Conservation (phyloP, 495 filamentous ascomycete genomes). For the Thozetella sp. region DNA sequence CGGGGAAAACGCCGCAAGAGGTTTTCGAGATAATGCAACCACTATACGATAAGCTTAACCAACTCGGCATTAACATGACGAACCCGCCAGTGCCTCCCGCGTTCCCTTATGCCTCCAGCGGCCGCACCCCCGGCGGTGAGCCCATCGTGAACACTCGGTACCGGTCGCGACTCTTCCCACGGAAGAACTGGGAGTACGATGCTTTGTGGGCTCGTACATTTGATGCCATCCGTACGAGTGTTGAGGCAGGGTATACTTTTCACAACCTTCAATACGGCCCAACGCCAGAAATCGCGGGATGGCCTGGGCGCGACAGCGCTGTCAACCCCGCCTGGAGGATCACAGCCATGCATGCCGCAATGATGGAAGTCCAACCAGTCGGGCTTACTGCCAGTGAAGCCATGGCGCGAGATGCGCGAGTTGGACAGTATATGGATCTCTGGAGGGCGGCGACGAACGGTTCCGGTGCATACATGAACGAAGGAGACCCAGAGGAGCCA, state of each 20-base stretch:
- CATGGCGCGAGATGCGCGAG: slow-evolving; percentile 14
- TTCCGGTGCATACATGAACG: slow-evolving; percentile 46
- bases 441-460: slow-evolving; percentile 33
- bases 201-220: slow-evolving; percentile 46
- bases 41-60: slow-evolving; percentile 36
- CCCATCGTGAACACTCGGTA: slow-evolving; percentile 32
- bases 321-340: slow-evolving; percentile 59
- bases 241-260: slow-evolving; percentile 41
- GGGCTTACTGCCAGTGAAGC: slow-evolving; percentile 26
- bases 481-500: slow-evolving; percentile 58
- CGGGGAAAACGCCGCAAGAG: slow-evolving; percentile 23
- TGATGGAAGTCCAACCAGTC: slow-evolving; percentile 29
- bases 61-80: slow-evolving; percentile 26
- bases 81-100: slow-evolving; percentile 17
- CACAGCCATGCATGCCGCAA: slow-evolving; percentile 53
- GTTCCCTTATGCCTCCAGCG: slow-evolving; percentile 19
- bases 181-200: slow-evolving; percentile 42
- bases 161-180: slow-evolving; percentile 55
- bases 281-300: slow-evolving; percentile 27
- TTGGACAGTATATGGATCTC: slow-evolving; percentile 23
- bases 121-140: slow-evolving; percentile 14
- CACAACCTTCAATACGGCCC: slow-evolving; percentile 42
- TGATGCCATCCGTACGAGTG: slow-evolving; percentile 44
- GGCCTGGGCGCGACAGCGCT: slow-evolving; percentile 40
- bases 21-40: slow-evolving; percentile 43